Evolutionary conservation across 768 basidiomycete species (phyloP).

Genomic region (Mycena rebaudengoi): DNA sequence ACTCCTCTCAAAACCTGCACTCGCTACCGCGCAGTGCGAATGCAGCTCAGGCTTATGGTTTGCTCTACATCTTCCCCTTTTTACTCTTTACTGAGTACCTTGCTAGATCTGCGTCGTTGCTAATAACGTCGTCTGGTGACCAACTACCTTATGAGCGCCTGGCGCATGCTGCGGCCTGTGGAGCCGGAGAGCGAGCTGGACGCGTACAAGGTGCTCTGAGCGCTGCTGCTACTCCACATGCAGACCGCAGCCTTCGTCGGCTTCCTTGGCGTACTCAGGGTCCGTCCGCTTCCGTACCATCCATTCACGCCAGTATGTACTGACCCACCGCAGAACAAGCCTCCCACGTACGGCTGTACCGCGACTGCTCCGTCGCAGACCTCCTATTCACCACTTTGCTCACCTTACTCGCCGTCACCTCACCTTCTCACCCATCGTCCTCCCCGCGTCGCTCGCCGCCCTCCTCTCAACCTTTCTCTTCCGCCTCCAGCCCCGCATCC

Average conservation of each 20-base stretch:
- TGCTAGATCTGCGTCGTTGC: constrained; percentile 45
- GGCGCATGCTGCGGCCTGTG: constrained; percentile 49
- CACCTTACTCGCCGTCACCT: constrained; percentile 62
- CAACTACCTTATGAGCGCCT: constrained; percentile 46
- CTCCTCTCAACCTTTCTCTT: too few species aligned
- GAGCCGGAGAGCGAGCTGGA: constrained; percentile 59
- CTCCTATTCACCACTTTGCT: constrained; percentile 73
- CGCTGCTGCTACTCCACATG: constrained; percentile 72
- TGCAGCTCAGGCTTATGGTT: too few species aligned
- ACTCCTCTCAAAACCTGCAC: too few species aligned
- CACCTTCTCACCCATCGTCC: constrained; percentile 57
- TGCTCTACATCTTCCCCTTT: neutral
- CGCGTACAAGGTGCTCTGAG: constrained; percentile 64
- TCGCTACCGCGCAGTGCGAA: too few species aligned
- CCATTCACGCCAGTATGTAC: constrained; percentile 9
- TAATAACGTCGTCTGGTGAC: constrained; percentile 51
- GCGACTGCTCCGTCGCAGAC: constrained; percentile 84
- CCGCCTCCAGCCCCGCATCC: too few species aligned
- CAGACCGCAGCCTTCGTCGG: constrained; percentile 70
- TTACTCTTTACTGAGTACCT: neutral
- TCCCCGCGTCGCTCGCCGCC: constrained; percentile 60
- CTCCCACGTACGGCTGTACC: constrained; percentile 78
- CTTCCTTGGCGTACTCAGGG: constrained; percentile 74
- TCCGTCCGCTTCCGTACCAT: constrained; percentile 37
- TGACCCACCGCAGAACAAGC: constrained; percentile 56